Evolutionary conservation across 768 basidiomycete species (phyloP), one percentile per base, ranked within the genome.

Genomic region (Rhizopogon vesiculosus): DNA sequence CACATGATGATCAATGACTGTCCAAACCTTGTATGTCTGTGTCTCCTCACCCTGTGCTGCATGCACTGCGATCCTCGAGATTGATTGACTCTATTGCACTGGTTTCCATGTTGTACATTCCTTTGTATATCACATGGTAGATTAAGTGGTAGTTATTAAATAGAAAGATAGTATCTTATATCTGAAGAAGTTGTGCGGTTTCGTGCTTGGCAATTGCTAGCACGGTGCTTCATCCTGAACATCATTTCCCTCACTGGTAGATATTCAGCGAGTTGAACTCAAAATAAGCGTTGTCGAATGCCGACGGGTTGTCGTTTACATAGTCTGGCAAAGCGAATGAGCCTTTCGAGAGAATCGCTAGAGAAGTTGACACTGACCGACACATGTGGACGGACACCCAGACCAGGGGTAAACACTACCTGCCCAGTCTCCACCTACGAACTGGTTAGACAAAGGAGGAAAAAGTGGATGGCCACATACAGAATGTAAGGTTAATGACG

Each of bases 401-500:
- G 67, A 57, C 0, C 49, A 39, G 5, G 54, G 35, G 49, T 71
- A 55, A 31, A 60, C 45, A 12, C 54, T 46, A 0, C 65, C 67
- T 41, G 70, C 70, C 66, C 63, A 70, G 51, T 66, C 62, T 12
- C 70, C 69, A 42, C 67, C 63, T 70, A 33, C 6, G 16, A 44
- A 57, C 31, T 45, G n/a, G 15, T 18, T n/a, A 6, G 44, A 41
- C 9, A 1, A 12, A 78, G 10, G 5, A 9, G 31, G 13, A 16
- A 56, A n/a, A 40, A 44, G 3, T 3, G 19, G 16, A 55, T 16
- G 51, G 13, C 6, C 22, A 56, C 68, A 7, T 22, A 67, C 66
- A 69, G 44, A 67, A 68, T 40, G 64, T 63, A 9, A 67, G 62
- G 60, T 89, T 83, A 61, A 90, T 84, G 58, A 88, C 72, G 54